A percentile compares a stretch with the other conserved stretches of the same genome.
Conservation (phyloP, 2,329 filamentous ascomycete species). For the Cordyceps cicadae region DNA sequence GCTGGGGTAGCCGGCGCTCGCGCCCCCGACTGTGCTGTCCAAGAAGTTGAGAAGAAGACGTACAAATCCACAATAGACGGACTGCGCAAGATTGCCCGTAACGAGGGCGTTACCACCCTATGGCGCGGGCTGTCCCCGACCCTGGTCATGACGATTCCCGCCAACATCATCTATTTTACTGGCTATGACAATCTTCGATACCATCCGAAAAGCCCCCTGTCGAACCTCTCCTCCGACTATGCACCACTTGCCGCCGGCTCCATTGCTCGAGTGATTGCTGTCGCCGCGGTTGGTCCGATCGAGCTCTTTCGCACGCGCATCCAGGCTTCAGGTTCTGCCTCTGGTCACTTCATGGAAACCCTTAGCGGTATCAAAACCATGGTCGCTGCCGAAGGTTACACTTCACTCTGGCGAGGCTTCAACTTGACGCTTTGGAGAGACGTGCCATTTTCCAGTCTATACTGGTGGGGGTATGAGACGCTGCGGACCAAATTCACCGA, state of each 20-base stretch:
- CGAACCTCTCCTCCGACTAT: conserved; percentile 56
- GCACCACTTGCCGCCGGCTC: conserved; percentile 75
- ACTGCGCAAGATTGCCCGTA: conserved; percentile 84
- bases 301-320: conserved; percentile 91
- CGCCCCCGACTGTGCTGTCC: conserved; percentile 72
- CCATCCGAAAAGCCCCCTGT: conserved; percentile 64
- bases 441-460: conserved; percentile 92
- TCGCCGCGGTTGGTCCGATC: conserved; percentile 76
- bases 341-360: conserved; percentile 70
- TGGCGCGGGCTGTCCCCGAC: conserved; percentile 96
- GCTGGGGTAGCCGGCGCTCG: conserved; percentile 41
- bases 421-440: conserved; percentile 92
- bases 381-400: conserved; percentile 68
- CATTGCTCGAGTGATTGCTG: conserved; percentile 69
- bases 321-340: conserved; percentile 59
- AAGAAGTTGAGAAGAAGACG: conserved; percentile 73
- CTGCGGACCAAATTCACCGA: conserved; percentile 66
- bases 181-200: conserved; percentile 92
- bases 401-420: conserved; percentile 81
- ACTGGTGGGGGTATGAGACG: conserved; percentile 96
- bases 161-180: conserved; percentile 97
- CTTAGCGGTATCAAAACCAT: conserved; percentile 68
- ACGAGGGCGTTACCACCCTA: conserved; percentile 77
- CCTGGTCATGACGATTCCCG: conserved; percentile 84
- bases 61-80: conserved; percentile 91